Evolutionary conservation across 495 filamentous ascomycete genomes (phyloP).

Genomic region (Bryoglossum gracile): DNA sequence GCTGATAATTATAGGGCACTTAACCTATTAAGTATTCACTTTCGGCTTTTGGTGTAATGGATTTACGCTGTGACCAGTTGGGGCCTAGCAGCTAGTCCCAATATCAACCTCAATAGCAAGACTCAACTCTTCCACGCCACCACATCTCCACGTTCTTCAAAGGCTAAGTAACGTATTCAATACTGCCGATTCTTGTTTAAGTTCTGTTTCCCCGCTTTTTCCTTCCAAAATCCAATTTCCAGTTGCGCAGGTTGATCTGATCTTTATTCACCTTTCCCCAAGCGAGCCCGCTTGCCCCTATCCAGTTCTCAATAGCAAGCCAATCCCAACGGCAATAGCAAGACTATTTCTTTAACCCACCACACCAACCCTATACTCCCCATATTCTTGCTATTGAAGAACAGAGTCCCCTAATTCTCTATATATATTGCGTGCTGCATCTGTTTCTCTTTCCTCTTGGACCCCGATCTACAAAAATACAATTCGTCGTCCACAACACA

Average conservation of each 20-base stretch:
- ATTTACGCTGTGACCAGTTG: too few relatives aligned
- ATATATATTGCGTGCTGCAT: neutral
- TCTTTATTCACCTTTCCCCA: neutral
- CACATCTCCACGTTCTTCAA: neutral
- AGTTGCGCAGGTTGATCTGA: neutral
- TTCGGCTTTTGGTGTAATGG: neutral
- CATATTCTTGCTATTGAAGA: neutral
- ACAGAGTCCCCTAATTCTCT: neutral
- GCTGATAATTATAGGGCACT: too few relatives aligned
- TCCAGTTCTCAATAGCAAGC: constrained; percentile 11
- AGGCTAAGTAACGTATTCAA: neutral
- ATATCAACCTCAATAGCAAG: too few relatives aligned
- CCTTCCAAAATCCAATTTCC: neutral
- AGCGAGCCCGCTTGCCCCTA: neutral
- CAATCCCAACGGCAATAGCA: constrained; percentile 3
- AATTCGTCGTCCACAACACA: neutral
- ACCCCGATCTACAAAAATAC: too few relatives aligned
- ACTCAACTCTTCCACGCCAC: neutral
- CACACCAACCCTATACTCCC: neutral
- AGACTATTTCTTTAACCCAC: neutral
- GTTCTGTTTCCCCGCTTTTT: neutral
- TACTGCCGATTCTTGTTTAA: neutral
- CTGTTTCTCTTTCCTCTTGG: neutral
- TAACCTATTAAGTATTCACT: neutral
- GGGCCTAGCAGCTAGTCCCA: too few relatives aligned